Conservation (phyloP, 371 early-diverging fungal species). For the Mucor saturninus region DNA sequence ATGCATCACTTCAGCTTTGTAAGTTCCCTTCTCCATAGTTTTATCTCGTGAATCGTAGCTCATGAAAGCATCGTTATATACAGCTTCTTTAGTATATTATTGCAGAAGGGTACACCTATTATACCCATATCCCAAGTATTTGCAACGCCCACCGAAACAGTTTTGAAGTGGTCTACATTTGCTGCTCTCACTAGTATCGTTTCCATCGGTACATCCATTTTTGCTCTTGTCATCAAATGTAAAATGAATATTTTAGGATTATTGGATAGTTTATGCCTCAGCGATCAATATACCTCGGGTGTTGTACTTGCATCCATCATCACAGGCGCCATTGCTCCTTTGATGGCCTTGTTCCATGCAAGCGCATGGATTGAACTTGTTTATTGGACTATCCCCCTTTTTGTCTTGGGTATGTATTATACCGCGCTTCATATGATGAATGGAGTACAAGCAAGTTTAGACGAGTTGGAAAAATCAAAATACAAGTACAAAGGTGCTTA, state of each 20-base stretch:
- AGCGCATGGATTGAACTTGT: conserved; percentile 26
- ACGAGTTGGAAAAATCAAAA: conserved; percentile 40
- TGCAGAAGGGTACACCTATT: conserved; percentile 19
- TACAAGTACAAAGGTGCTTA: conserved; percentile 50
- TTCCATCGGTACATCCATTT: conserved; percentile 7
- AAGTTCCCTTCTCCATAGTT: conserved; percentile 8
- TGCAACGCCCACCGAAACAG: conserved; percentile 14
- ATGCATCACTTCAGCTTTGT: conserved; percentile 30
- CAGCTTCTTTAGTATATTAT: conserved; percentile 30
- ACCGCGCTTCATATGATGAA: conserved; percentile 38
- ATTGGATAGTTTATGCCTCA: background rate
- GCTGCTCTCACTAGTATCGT: conserved; percentile 9
- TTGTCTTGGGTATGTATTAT: conserved; percentile 22
- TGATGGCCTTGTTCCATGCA: conserved; percentile 17
- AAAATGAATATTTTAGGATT: conserved; percentile 4
- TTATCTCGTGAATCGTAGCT: background rate
- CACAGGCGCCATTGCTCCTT: conserved; percentile 22
- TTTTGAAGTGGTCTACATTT: conserved; percentile 4
- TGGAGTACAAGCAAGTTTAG: conserved; percentile 35
- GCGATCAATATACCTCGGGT: conserved; percentile 2
- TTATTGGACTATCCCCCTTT: conserved; percentile 40
- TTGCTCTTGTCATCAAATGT: conserved; percentile 2
- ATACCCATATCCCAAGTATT: conserved; percentile 31
- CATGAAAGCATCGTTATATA: background rate
- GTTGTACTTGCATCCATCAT: conserved; percentile 4